Percentiles rank a stretch among this genome's conserved stretches.
These are phyloP conservation scores for Nelumbo lutea DNA, from an alignment of 164 flowering plant genomes.

Conservation along the genomic window DNA sequence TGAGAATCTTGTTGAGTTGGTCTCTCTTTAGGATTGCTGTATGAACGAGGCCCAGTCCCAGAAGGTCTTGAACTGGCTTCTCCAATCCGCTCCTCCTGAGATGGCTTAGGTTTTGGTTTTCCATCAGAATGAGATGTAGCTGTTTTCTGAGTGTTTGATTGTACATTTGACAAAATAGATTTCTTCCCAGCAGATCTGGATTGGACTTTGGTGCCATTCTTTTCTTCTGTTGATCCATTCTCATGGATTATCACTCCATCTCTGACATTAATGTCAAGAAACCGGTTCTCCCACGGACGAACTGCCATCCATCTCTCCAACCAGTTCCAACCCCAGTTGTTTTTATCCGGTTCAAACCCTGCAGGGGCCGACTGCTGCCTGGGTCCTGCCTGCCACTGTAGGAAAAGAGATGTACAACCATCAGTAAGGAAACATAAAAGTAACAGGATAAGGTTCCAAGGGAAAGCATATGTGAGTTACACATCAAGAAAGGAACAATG, in stretches of 20 bases:
- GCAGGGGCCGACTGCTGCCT: slow-evolving; percentile 42
- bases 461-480: background rate
- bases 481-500: background rate
- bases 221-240: slow-evolving; percentile 32
- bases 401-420: background rate
- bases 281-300: slow-evolving; percentile 80
- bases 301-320: slow-evolving; percentile 87
- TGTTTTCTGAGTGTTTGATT: background rate
- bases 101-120: slow-evolving; percentile 34
- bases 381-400: slow-evolving; percentile 78
- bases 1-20: slow-evolving; percentile 33
- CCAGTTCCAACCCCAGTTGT: slow-evolving; percentile 88
- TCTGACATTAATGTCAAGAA: slow-evolving; percentile 50
- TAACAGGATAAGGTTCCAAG: background rate
- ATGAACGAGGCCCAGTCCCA: slow-evolving; percentile 44
- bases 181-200: slow-evolving; percentile 35
- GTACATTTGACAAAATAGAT: slow-evolving; percentile 5
- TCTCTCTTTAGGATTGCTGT: slow-evolving; percentile 87
- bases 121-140: slow-evolving; percentile 8
- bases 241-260: slow-evolving; percentile 50
- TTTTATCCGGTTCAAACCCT: slow-evolving; percentile 64
- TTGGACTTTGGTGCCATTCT: slow-evolving; percentile 23
- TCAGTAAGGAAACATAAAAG: background rate
- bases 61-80: slow-evolving; percentile 44
- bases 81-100: slow-evolving; percentile 37